A percentile compares a stretch with the other conserved stretches of the same genome.
Evolutionary conservation across 2,329 filamentous ascomycete species (phyloP).

Genomic region (Nigrospora sphaerica): DNA sequence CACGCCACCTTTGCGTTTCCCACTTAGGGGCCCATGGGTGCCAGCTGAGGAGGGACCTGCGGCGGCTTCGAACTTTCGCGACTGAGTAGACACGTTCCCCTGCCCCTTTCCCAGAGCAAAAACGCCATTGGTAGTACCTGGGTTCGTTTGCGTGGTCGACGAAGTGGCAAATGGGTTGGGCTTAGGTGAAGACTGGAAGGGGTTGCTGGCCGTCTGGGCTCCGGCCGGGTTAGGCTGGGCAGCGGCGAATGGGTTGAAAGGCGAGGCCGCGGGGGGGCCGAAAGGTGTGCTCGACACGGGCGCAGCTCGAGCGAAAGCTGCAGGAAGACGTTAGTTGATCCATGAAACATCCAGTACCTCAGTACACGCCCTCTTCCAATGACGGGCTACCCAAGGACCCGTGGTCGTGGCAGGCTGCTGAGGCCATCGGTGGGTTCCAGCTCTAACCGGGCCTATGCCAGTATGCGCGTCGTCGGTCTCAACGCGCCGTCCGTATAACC

Average conservation of each 20-base stretch:
- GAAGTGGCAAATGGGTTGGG: background rate
- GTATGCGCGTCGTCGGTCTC: too few relatives aligned
- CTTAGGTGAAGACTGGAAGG: background rate
- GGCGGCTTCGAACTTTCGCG: background rate
- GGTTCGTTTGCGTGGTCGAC: too few relatives aligned
- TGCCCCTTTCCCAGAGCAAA: too few relatives aligned
- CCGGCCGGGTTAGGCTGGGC: background rate
- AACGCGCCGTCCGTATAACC: too few relatives aligned
- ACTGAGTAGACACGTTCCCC: background rate
- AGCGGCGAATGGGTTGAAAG: slow-evolving; percentile 4
- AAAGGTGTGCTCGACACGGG: background rate
- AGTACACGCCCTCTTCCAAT: background rate
- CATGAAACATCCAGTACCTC: background rate
- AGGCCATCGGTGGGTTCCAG: too few relatives aligned
- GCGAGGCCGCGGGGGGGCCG: background rate
- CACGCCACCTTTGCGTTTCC: too few relatives aligned
- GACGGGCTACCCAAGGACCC: too few relatives aligned
- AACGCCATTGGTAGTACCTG: too few relatives aligned
- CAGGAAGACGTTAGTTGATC: slow-evolving; percentile 2
- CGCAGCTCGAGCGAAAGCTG: slow-evolving; percentile 5
- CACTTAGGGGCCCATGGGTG: too few relatives aligned
- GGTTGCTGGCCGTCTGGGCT: background rate
- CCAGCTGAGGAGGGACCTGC: too few relatives aligned
- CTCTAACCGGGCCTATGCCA: too few relatives aligned
- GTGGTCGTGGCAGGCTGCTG: too few relatives aligned